Evolutionary conservation across 257 asterid species (phyloP).

Genomic region (Parsonsia alboflavescens): DNA sequence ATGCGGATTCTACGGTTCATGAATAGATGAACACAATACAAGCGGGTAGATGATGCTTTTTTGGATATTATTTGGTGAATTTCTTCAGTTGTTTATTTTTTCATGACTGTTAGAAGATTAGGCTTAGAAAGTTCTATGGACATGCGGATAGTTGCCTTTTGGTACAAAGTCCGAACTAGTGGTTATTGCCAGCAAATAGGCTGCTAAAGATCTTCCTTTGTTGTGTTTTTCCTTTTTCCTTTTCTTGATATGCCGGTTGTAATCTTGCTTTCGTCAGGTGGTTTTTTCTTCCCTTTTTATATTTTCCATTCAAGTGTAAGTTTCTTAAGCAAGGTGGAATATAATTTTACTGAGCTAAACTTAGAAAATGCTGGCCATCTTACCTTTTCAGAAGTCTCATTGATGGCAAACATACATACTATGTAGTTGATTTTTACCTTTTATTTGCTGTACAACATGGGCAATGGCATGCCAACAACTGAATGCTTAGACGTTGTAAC

Average conservation of each 20-base stretch:
- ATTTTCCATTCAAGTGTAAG: too few relatives aligned
- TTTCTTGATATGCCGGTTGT: not conserved
- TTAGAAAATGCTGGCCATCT: not conserved
- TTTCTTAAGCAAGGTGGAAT: not conserved
- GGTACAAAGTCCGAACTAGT: not conserved
- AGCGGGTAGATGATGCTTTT: not conserved
- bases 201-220: not conserved
- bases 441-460: not conserved
- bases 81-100: not conserved
- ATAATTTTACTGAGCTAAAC: not conserved
- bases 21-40: not conserved
- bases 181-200: not conserved
- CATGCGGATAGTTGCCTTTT: not conserved
- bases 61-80: not conserved
- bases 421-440: not conserved
- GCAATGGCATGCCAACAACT: not conserved
- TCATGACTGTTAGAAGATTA: conserved; percentile 4
- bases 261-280: not conserved
- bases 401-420: not conserved
- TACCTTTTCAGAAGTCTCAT: not conserved
- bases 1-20: not conserved
- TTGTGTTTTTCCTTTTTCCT: not conserved
- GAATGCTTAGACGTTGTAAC: not conserved
- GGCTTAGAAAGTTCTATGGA: too few relatives aligned
- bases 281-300: too few relatives aligned